Percentiles rank a stretch among this genome's conserved stretches.
Conservation (phyloP, 208 protist species). For the Leishmania martiniquensis region DNA sequence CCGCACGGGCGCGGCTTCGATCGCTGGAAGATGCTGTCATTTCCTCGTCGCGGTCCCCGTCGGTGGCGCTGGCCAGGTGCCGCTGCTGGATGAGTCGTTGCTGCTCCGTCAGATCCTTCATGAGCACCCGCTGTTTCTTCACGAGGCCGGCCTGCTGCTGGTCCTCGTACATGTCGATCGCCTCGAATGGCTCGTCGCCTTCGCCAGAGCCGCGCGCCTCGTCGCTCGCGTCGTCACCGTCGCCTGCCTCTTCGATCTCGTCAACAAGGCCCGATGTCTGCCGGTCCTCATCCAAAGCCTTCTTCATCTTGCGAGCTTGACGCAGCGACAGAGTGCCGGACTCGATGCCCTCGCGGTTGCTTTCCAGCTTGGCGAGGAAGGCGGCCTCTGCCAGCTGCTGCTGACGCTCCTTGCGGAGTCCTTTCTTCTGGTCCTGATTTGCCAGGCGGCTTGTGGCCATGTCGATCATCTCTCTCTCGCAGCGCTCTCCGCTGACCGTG, state of each 20-base stretch:
- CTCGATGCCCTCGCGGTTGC: slow-evolving; percentile 96
- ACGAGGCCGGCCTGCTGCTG: slow-evolving; percentile 68
- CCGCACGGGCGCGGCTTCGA: slow-evolving; percentile 19
- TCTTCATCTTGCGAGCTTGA: slow-evolving; percentile 63
- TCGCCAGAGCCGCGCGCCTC: slow-evolving; percentile 9
- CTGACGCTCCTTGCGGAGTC: slow-evolving; percentile 98
- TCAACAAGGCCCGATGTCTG: slow-evolving; percentile 30
- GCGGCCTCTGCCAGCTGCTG: slow-evolving; percentile 98
- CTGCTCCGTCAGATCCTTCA: slow-evolving; percentile 53
- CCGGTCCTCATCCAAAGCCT: slow-evolving; percentile 79
- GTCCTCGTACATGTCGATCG: slow-evolving; percentile 74
- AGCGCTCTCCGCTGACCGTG: slow-evolving; percentile 97
- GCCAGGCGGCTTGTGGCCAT: slow-evolving; percentile 99
- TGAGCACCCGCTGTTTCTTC: slow-evolving; percentile 59
- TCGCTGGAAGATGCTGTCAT: slow-evolving; percentile 5
- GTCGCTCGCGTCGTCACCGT: slow-evolving; percentile 24
- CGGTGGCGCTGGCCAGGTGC: slow-evolving; percentile 13
- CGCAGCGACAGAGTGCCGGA: slow-evolving; percentile 92
- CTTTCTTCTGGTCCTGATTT: slow-evolving; percentile 99
- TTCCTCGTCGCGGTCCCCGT: slow-evolving; percentile 11
- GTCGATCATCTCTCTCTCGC: slow-evolving; percentile 98
- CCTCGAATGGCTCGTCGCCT: slow-evolving; percentile 39
- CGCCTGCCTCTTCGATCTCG: slow-evolving; percentile 27
- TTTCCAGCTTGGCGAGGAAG: slow-evolving; percentile 97
- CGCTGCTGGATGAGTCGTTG: slow-evolving; percentile 30